phyloP scores from a whole-genome alignment of 371 early-diverging fungal species.

The Basidiobolus meristosporus region DNA sequence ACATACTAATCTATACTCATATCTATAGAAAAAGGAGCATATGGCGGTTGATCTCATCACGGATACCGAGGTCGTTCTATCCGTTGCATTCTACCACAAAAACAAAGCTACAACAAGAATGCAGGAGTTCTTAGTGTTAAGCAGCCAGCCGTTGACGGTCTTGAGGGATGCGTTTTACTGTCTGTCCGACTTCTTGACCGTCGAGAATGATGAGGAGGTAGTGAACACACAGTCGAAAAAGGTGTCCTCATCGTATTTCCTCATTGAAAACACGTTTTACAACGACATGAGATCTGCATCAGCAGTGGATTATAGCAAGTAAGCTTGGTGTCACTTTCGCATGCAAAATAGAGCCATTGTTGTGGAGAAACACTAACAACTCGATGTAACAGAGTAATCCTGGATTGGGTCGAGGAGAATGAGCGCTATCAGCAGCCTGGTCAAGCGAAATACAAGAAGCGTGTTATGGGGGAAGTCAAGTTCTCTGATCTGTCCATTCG shows the following conservation, averaged over 20 bases:
- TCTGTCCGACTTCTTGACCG: conserved; percentile 8
- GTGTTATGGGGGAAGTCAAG: conserved; percentile 21
- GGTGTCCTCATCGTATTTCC: conserved; percentile 13
- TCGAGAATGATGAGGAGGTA: too few species aligned
- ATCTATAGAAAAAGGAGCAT: too few species aligned
- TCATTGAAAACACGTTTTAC: conserved; percentile 21
- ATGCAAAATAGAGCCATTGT: neutral
- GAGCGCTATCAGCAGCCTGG: conserved; percentile 5
- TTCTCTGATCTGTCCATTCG: conserved; percentile 32
- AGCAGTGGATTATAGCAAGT: conserved; percentile 13
- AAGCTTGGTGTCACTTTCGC: conserved; percentile 1
- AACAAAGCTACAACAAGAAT: too few species aligned
- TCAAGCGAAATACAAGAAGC: conserved; percentile 4
- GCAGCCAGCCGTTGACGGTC: conserved; percentile 14
- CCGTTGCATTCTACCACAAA: too few species aligned
- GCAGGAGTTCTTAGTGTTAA: conserved; percentile 24
- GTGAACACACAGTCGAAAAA: conserved; percentile 5
- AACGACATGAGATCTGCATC: conserved; percentile 14
- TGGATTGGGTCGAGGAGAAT: conserved; percentile 11
- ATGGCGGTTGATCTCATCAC: too few species aligned
- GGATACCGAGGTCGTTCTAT: too few species aligned
- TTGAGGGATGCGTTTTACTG: conserved; percentile 25
- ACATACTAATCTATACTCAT: too few species aligned
- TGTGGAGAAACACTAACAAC: neutral
- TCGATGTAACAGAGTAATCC: conserved; percentile 6